Evolutionary conservation across 1,284 basidiomycete species (phyloP).

Genomic region (Ceratobasidium papillatum): DNA sequence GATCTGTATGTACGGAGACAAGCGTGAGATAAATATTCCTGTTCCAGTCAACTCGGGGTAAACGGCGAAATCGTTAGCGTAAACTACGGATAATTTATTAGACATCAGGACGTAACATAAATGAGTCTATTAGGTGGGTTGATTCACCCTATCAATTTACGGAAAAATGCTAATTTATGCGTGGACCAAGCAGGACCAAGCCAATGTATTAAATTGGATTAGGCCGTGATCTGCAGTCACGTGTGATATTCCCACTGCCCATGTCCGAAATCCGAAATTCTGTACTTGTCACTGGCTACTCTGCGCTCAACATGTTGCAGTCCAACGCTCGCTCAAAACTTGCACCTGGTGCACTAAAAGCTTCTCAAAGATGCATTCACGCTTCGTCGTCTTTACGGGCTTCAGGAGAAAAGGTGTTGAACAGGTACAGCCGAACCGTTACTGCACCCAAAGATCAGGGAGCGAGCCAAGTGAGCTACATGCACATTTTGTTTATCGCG

Average conservation of each 20-base stretch:
- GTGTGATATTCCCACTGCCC: not conserved
- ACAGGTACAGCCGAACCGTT: slow-evolving; percentile 82
- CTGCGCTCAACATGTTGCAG: slow-evolving; percentile 13
- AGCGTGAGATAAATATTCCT: slow-evolving; percentile 1
- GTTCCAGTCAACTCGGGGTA: not conserved
- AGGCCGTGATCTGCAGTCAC: slow-evolving; percentile 33
- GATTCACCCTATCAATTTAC: slow-evolving; percentile 15
- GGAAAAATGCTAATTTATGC: slow-evolving; percentile 28
- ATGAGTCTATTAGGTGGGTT: not conserved
- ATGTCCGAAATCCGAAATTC: slow-evolving; percentile 37
- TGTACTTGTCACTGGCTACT: slow-evolving; percentile 28
- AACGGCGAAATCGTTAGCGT: slow-evolving; percentile 4
- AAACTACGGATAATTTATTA: slow-evolving; percentile 14
- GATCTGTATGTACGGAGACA: slow-evolving; percentile 17
- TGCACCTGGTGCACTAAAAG: not conserved
- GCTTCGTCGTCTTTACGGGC: not conserved
- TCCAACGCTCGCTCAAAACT: slow-evolving; percentile 24
- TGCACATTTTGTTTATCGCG: not conserved
- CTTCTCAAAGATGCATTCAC: slow-evolving; percentile 27
- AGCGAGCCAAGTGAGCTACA: slow-evolving; percentile 78
- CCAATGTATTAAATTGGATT: not conserved
- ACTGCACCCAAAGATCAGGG: slow-evolving; percentile 93
- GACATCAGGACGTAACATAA: slow-evolving; percentile 6
- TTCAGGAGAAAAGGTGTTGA: slow-evolving; percentile 58
- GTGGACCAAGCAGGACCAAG: not conserved